Evolutionary conservation across 768 basidiomycete species (phyloP), one percentile per base, ranked within the genome.

Genomic region (Psilocybe cyanescens): DNA sequence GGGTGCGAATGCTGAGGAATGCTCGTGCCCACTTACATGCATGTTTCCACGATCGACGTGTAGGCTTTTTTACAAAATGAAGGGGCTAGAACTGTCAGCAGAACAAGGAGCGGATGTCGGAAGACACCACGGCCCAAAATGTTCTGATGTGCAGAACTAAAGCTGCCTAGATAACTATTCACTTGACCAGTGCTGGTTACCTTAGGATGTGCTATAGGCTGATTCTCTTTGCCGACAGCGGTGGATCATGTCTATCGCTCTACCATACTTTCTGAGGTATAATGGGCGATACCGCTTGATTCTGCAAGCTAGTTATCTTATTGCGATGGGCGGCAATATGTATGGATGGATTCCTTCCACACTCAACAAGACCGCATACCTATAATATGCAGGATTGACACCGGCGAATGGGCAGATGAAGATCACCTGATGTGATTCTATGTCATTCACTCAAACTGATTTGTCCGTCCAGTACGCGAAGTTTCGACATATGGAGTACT

Each of bases 341-440:
- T 17, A 53, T 53, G 51, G 33, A 53, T 53, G 51, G 31, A 53
- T 53, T 35, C 11, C 33, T 53, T 53, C 33, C 51, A 35, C 35
- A 37, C 16, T 53, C 29, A 33, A 16, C 51, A 12, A 28, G 30
- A 53, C 29, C 35, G 12, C n/a, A 44, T 44, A 0, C n/a, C 19
- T 35, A 17, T 0, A 37, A 0, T 37, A 4, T 53, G 51, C 31
- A 29, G 37, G 6, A 28, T 12, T 11, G 41, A 16, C 41, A 33
- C 35, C 5, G 5, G 30, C 41, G n/a, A 19, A 46, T 39, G 35
- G 24, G 44, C 58, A 60, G 59, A 55, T 62, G 59, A 31, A 60
- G 60, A 67, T 62, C 65, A 67, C n/a, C 28, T 63, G 56, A 39
- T 60, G 60, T 59, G 57, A 57, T 57, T 56, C 12, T 55, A 52